Base-by-base conservation (phyloP, 345 rosid species). In the Salix arbutifolia region DNA sequence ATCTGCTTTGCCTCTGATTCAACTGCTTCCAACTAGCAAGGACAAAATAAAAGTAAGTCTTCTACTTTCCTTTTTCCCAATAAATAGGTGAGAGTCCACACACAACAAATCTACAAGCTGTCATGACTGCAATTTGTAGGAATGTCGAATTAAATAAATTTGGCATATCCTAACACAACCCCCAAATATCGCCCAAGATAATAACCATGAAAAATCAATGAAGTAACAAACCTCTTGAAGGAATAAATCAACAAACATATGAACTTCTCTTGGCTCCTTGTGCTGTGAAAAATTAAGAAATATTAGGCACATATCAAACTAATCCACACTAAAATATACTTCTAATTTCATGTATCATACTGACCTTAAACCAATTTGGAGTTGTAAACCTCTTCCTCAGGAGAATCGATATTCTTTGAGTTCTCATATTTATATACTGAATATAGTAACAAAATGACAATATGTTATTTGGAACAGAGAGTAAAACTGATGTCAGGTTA, bases 261-360 rank as follows among this genome's bases (percentile, higher is more conserved):
- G 99, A 44, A 96, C 98, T 87, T 96, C 99, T 80, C 97, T 85
- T 25, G 99, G 99, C 86, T 96, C 99, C 90, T 92, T 96, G 85
- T 96, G 99, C 99, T 96, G 93, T 80, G 70, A 82, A 52, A 85
- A 73, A 74, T 79, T 50, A 72, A 74, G 67, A 80, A 71, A 69
- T 53, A 71, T 84, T 53, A 77, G 77, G 77, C 65, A 40, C 79
- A 35, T 58, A 19, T 64, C 35, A 78, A 56, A 9, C 69, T 40
- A 79, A 77, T 76, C 64, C 35, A 44, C 30, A 42, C 35, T 38
- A 48, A 58, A 62, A 76, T 21, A 53, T 17, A 70, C 72, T 53
- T 44, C 42, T 69, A 70, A 30, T 37, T 66, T 70, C 61, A 18
- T 42, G 79, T 13, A 70, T 65, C 37, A 60, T 61, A 77, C 82